Evolutionary conservation across 345 rosid species (phyloP), one percentile per base, ranked within the genome.

Genomic region (Eucalyptus tenuipes): DNA sequence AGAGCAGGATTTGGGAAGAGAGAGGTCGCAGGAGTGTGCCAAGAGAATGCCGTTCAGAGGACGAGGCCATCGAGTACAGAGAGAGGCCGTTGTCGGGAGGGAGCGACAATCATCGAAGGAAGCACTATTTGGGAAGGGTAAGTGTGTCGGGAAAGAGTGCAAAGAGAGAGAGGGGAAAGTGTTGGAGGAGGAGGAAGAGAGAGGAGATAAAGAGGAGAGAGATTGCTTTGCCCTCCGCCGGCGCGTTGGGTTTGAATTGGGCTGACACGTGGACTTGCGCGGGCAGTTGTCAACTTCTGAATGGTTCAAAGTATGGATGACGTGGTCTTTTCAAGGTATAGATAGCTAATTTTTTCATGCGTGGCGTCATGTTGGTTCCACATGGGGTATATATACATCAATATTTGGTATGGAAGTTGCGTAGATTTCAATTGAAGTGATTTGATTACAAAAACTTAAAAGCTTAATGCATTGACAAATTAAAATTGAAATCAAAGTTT

Each of bases 241-340:
- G 24, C 1, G 0, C 10, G 3, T 0, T 15, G 1, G 18, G 2
- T 52, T 52, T 52, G 24, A 52, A 52, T 0, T 52, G 1, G 1
- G 10, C 0, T 7, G 2, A 52, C 5, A 52, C 20, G 1, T 8
- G 0, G 4, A 52, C 0, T 0, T 2, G 0, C 3, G 1, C 3
- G 1, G 0, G 20, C 0, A 52, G 0, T 4, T 20, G 1, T 52
- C 1, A 52, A 52, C 2, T 52, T 52, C 0, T 18, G 25, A 52
- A 52, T 52, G 5, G 5, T 52, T 52, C 1, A 52, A 52, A 20
- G 5, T 2, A 20, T 52, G 0, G 0, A 52, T 52, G 2, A 52
- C 5, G 0, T 52, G 25, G 0, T 18, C 0, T 5, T 52, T 52
- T 52, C 0, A 20, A 20, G 1, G 0, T 20, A 25, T 10, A 59